Conservation (phyloP, 495 filamentous ascomycete genomes). For the Neohortaea acidophila region DNA sequence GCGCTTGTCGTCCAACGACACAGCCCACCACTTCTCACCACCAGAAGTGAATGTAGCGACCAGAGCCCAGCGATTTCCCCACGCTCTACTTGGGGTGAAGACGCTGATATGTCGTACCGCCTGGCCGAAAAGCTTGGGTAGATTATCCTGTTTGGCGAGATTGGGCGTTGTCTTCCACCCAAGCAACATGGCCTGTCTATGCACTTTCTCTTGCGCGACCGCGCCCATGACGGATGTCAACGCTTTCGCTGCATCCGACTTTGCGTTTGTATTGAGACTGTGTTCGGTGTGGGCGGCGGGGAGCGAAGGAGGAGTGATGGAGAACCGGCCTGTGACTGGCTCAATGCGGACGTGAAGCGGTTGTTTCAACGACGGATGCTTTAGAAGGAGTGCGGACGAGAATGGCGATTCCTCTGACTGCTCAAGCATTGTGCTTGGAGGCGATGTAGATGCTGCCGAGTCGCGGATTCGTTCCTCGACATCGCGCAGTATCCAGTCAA, state of each 20-base stretch:
- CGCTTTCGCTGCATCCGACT: slow-evolving; percentile 5
- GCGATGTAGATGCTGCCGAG: slow-evolving; percentile 33
- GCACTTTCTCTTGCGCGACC: slow-evolving; percentile 15
- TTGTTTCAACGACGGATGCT: slow-evolving; percentile 4
- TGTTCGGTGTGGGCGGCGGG: slow-evolving; percentile 11
- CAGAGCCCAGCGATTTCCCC: slow-evolving; percentile 23
- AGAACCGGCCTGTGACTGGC: slow-evolving; percentile 14
- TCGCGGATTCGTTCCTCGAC: slow-evolving; percentile 42
- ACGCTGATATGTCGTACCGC: slow-evolving; percentile 19
- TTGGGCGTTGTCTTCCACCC: slow-evolving; percentile 18
- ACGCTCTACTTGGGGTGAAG: slow-evolving; percentile 17
- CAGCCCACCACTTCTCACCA: slow-evolving; percentile 26
- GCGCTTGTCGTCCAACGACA: slow-evolving; percentile 12
- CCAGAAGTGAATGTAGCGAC: slow-evolving; percentile 18
- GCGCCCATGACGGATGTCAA: slow-evolving; percentile 16
- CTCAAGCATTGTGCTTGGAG: slow-evolving; percentile 37
- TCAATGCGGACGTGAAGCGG: slow-evolving; percentile 12
- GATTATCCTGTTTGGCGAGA: slow-evolving; percentile 11
- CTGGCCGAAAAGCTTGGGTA: slow-evolving; percentile 18
- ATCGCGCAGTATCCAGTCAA: slow-evolving; percentile 44
- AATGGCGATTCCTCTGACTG: slow-evolving; percentile 43
- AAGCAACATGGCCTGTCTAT: slow-evolving; percentile 17
- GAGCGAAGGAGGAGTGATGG: slow-evolving; percentile 10
- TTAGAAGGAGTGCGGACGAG: slow-evolving; percentile 5
- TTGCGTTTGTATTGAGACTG: slow-evolving; percentile 16